phyloP scores from a whole-genome alignment of 2,329 filamentous ascomycete species.

The Aspergillus costaricaensis region DNA sequence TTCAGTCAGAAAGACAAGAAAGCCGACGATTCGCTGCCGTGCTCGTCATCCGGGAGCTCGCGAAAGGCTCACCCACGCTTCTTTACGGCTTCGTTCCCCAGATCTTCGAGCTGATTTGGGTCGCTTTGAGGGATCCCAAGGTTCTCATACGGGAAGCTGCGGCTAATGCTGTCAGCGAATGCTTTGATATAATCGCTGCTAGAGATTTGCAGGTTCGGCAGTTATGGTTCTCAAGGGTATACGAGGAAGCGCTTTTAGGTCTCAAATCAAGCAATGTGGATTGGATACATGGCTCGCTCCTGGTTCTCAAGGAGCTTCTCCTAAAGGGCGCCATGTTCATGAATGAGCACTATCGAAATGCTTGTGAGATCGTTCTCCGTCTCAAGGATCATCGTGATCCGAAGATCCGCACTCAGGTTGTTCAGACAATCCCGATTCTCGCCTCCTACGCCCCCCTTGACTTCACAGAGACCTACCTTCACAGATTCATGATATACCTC shows the following conservation, averaged over 20 bases:
- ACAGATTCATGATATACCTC: conserved; percentile 96
- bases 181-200: conserved; percentile 92
- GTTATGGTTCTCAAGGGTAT: conserved; percentile 87
- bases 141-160: conserved; percentile 90
- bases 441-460: conserved; percentile 90
- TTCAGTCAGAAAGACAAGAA: conserved; percentile 92
- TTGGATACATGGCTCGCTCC: conserved; percentile 86
- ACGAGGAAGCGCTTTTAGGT: conserved; percentile 78
- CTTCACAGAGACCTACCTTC: conserved; percentile 83
- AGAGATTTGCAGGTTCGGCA: conserved; percentile 86
- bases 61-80: conserved; percentile 87
- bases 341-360: conserved; percentile 89
- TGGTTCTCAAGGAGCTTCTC: conserved; percentile 89
- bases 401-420: conserved; percentile 84
- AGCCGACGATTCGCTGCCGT: conserved; percentile 92
- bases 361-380: conserved; percentile 87
- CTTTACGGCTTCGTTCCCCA: conserved; percentile 95
- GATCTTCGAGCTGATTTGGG: conserved; percentile 95
- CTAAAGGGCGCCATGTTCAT: conserved; percentile 98
- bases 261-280: conserved; percentile 81
- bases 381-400: conserved; percentile 91
- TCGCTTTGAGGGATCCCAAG: conserved; percentile 84
- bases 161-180: conserved; percentile 89
- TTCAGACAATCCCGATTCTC: conserved; percentile 86
- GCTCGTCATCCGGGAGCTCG: conserved; percentile 84